A percentile compares a stretch with the other conserved stretches of the same genome.
Evolutionary conservation across 768 basidiomycete genomes (phyloP).

Genomic region (Xerocomus potaroensis): DNA sequence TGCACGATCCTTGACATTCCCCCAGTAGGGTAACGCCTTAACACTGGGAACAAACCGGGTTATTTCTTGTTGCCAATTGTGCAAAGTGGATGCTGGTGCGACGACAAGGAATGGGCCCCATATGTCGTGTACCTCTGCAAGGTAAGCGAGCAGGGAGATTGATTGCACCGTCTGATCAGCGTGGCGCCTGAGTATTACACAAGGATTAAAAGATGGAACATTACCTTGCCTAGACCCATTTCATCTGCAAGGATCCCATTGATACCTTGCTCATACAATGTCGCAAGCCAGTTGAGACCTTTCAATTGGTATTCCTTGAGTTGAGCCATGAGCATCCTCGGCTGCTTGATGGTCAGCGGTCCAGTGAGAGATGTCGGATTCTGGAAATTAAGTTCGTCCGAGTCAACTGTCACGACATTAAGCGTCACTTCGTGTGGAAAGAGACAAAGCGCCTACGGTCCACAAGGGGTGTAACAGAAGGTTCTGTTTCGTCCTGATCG

Average conservation of each 20-base stretch:
- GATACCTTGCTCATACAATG: conserved; percentile 97
- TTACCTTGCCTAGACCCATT: conserved; percentile 93
- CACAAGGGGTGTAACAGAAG: conserved; percentile 48
- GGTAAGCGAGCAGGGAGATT: conserved; percentile 90
- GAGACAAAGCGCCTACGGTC: conserved; percentile 52
- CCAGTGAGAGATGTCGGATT: conserved; percentile 91
- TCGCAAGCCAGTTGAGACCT: conserved; percentile 96
- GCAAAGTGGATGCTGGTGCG: conserved; percentile 93
- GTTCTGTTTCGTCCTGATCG: conserved; percentile 36
- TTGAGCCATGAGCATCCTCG: conserved; percentile 93
- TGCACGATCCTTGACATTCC: conserved; percentile 91
- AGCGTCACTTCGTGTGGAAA: neutral
- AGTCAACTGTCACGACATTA: conserved; percentile 59
- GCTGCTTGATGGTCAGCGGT: conserved; percentile 82
- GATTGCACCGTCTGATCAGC: conserved; percentile 85
- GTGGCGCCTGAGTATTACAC: neutral
- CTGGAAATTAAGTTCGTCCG: conserved; percentile 98
- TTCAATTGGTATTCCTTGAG: conserved; percentile 98
- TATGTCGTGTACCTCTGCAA: conserved; percentile 95
- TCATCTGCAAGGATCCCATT: conserved; percentile 99
- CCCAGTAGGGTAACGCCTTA: conserved; percentile 98
- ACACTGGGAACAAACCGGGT: conserved; percentile 91
- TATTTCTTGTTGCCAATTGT: conserved; percentile 99
- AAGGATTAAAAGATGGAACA: conserved; percentile 7
- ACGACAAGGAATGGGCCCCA: conserved; percentile 99